Percentiles rank a stretch among this genome's conserved stretches.
These are phyloP conservation scores for Hyphopichia khmerensis DNA, from an alignment of 1,139 yeast genomes.

Conservation along the genomic window DNA sequence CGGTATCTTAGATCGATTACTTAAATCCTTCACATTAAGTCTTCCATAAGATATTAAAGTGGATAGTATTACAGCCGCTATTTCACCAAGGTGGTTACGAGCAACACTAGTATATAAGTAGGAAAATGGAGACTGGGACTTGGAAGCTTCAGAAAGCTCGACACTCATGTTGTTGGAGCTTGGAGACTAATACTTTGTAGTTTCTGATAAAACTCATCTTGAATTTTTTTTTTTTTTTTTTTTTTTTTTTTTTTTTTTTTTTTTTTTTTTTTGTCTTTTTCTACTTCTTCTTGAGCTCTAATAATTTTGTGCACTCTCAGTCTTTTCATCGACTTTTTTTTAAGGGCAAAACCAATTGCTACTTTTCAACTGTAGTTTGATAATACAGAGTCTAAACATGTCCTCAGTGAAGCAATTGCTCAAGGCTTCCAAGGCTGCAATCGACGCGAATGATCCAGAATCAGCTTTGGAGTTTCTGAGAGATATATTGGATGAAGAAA, in stretches of 20 bases:
- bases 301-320: too few relatives aligned
- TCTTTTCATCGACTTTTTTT: too few relatives aligned
- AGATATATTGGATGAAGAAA: constrained; percentile 55
- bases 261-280: background rate
- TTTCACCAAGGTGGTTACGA: constrained; percentile 60
- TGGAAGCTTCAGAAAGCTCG: constrained; percentile 22
- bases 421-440: constrained; percentile 60
- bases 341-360: too few relatives aligned
- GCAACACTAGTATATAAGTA: constrained; percentile 55
- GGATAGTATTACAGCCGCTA: constrained; percentile 56
- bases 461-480: constrained; percentile 52
- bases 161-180: constrained; percentile 12
- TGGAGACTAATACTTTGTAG: too few relatives aligned
- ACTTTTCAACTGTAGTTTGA: background rate
- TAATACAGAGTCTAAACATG: background rate
- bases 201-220: background rate
- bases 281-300: background rate
- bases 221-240: background rate
- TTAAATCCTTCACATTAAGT: constrained; percentile 49
- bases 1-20: constrained; percentile 39
- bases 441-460: constrained; percentile 57
- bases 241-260: background rate
- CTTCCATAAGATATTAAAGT: constrained; percentile 61
- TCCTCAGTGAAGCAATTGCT: constrained; percentile 35
- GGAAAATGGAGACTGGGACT: constrained; percentile 61